Evolutionary conservation across 2,329 filamentous ascomycete species (phyloP).

Genomic region (Trichothecium sympodiale): DNA sequence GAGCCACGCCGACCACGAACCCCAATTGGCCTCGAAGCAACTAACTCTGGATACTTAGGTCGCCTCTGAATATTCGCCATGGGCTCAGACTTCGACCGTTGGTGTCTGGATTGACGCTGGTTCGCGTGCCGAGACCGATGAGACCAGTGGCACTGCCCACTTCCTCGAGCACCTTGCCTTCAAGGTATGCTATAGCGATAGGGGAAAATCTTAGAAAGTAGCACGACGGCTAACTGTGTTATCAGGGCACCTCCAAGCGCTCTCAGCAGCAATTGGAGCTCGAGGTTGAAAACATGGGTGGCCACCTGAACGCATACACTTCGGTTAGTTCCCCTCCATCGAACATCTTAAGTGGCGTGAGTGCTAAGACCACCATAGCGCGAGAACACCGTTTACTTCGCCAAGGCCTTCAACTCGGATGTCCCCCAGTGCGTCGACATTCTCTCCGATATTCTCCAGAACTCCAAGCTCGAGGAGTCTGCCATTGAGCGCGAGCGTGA

Average conservation of each 20-base stretch:
- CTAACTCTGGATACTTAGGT: constrained; percentile 48
- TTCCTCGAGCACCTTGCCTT: constrained; percentile 99
- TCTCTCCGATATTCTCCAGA: constrained; percentile 96
- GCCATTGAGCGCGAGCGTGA: constrained; percentile 97
- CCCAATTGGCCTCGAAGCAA: constrained; percentile 25
- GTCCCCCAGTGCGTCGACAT: constrained; percentile 96
- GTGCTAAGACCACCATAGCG: constrained; percentile 40
- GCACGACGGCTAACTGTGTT: not conserved
- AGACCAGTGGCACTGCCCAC: constrained; percentile 98
- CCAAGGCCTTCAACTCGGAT: constrained; percentile 97
- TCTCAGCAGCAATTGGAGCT: constrained; percentile 96
- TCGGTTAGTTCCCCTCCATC: constrained; percentile 55
- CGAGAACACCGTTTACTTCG: constrained; percentile 99
- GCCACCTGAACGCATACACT: constrained; percentile 98
- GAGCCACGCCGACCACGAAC: constrained; percentile 21
- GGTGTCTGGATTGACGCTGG: constrained; percentile 99
- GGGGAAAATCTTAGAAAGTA: constrained; percentile 1
- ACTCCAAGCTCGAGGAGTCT: constrained; percentile 89
- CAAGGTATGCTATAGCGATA: constrained; percentile 55
- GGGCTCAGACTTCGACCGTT: constrained; percentile 95
- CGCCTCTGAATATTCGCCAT: constrained; percentile 94
- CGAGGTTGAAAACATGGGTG: constrained; percentile 99
- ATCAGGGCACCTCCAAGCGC: constrained; percentile 80
- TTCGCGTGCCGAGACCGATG: constrained; percentile 93
- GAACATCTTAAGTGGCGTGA: constrained; percentile 6